A percentile compares a stretch with the other conserved stretches of the same genome.
These are phyloP conservation scores for Blastobotrys aristatus DNA, from an alignment of 1,139 yeast species.

Conservation along the genomic window DNA sequence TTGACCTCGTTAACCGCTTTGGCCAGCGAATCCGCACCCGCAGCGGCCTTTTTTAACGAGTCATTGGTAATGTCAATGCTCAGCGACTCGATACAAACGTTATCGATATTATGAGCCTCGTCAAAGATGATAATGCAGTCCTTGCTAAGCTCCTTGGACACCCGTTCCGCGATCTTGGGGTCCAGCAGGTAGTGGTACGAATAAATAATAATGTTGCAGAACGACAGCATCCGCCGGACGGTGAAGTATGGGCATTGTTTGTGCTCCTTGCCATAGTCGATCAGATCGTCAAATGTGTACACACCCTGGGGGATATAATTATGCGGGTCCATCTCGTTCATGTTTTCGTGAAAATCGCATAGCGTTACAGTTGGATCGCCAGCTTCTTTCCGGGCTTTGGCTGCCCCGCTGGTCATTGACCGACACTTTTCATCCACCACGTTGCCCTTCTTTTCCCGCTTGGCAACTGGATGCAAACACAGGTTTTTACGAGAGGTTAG, in stretches of 20 bases:
- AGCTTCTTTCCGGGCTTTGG: conserved; percentile 59
- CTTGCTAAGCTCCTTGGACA: conserved; percentile 83
- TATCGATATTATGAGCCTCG: conserved; percentile 98
- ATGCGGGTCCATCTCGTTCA: conserved; percentile 80
- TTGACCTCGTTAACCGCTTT: conserved; percentile 79
- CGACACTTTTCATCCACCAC: conserved; percentile 96
- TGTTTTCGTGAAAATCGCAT: conserved; percentile 86
- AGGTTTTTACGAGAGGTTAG: conserved; percentile 89
- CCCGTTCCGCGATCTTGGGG: conserved; percentile 95
- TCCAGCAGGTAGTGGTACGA: conserved; percentile 94
- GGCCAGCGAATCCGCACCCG: conserved; percentile 74
- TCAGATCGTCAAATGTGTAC: conserved; percentile 80
- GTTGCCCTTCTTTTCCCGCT: conserved; percentile 85
- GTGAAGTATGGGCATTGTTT: conserved; percentile 95
- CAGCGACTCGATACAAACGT: conserved; percentile 93
- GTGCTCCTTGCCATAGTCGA: conserved; percentile 67
- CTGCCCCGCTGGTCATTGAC: conserved; percentile 86
- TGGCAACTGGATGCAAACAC: conserved; percentile 83
- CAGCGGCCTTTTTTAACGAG: conserved; percentile 67
- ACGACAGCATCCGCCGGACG: conserved; percentile 95
- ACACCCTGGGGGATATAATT: conserved; percentile 89
- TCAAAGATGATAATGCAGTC: conserved; percentile 94
- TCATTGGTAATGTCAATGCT: conserved; percentile 88
- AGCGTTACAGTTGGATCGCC: conserved; percentile 57
- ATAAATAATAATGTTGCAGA: conserved; percentile 89